Evolutionary conservation across 1,139 yeast genomes (phyloP).

Genomic region (Yamadazyma spencermartinsiae): DNA sequence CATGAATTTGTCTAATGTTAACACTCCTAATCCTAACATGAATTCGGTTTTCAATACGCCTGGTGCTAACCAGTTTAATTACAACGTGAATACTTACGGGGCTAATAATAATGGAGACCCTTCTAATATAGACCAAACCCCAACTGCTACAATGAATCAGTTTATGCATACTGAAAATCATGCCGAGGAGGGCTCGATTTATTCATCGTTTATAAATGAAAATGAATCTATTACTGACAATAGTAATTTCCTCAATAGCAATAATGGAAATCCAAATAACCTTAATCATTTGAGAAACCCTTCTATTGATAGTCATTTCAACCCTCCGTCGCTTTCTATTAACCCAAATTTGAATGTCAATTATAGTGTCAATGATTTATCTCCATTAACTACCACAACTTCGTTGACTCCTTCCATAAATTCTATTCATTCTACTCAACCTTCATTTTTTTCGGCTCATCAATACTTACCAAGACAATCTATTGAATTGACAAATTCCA

Average conservation of each 20-base stretch:
- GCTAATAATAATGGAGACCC: not conserved
- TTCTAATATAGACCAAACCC: conserved; percentile 4
- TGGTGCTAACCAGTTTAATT: conserved; percentile 1
- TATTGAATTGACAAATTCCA: conserved; percentile 37
- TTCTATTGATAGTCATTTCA: conserved; percentile 19
- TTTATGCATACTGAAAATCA: conserved; percentile 5
- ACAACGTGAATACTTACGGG: not conserved
- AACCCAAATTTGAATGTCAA: conserved; percentile 10
- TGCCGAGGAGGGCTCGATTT: conserved; percentile 17
- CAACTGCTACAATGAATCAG: conserved; percentile 6
- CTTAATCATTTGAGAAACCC: conserved; percentile 16
- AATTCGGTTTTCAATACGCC: not conserved
- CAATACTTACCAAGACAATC: conserved; percentile 42
- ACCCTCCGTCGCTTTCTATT: conserved; percentile 14
- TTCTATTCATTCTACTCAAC: conserved; percentile 46
- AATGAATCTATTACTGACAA: conserved; percentile 9
- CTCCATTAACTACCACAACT: conserved; percentile 49
- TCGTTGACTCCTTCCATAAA: conserved; percentile 45
- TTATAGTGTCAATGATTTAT: conserved; percentile 26
- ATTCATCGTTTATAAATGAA: conserved; percentile 13
- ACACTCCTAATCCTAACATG: conserved; percentile 7
- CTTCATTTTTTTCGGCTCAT: conserved; percentile 48
- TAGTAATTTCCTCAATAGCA: conserved; percentile 6
- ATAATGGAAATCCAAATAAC: conserved; percentile 5
- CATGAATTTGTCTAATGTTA: conserved; percentile 6